A percentile compares a stretch with the other conserved stretches of the same genome.
Conservation (phyloP, 768 basidiomycete genomes). For the Boletus speciosus region DNA sequence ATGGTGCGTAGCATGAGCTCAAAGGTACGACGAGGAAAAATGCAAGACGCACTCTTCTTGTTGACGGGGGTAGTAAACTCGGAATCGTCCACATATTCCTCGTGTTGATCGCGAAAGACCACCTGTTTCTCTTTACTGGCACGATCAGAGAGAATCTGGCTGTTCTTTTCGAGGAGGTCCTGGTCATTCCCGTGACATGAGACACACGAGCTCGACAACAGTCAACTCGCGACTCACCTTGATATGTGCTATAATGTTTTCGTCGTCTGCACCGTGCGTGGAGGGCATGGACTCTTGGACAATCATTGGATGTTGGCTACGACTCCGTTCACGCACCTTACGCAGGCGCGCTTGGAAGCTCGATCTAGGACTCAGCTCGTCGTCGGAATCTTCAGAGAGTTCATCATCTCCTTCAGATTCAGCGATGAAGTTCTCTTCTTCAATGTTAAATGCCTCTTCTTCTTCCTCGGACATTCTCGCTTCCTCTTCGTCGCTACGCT, state of each 20-base stretch:
- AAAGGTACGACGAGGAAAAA: background rate
- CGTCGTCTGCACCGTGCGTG: conserved; percentile 52
- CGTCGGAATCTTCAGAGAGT: conserved; percentile 27
- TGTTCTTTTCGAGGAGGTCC: conserved; percentile 61
- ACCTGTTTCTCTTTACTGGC: conserved; percentile 51
- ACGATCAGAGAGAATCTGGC: conserved; percentile 41
- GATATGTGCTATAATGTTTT: conserved; percentile 52
- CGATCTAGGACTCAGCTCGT: conserved; percentile 31
- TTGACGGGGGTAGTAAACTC: conserved; percentile 19
- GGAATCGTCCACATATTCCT: conserved; percentile 47
- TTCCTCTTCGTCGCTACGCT: conserved; percentile 30
- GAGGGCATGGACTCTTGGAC: conserved; percentile 16
- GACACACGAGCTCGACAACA: background rate
- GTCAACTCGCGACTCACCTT: conserved; percentile 40
- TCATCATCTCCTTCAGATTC: conserved; percentile 28
- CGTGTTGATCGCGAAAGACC: conserved; percentile 55
- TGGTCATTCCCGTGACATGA: conserved; percentile 41
- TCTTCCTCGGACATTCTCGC: conserved; percentile 31
- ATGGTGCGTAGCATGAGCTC: background rate
- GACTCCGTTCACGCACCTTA: conserved; percentile 28
- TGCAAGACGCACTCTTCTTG: conserved; percentile 47
- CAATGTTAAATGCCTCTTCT: conserved; percentile 40
- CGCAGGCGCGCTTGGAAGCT: conserved; percentile 37
- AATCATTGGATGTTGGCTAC: conserved; percentile 10
- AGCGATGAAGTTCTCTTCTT: conserved; percentile 45